A percentile compares a stretch with the other conserved stretches of the same genome.
These are phyloP conservation scores for Colletotrichum sojae DNA, from an alignment of 2,329 filamentous ascomycete species.

Conservation along the genomic window DNA sequence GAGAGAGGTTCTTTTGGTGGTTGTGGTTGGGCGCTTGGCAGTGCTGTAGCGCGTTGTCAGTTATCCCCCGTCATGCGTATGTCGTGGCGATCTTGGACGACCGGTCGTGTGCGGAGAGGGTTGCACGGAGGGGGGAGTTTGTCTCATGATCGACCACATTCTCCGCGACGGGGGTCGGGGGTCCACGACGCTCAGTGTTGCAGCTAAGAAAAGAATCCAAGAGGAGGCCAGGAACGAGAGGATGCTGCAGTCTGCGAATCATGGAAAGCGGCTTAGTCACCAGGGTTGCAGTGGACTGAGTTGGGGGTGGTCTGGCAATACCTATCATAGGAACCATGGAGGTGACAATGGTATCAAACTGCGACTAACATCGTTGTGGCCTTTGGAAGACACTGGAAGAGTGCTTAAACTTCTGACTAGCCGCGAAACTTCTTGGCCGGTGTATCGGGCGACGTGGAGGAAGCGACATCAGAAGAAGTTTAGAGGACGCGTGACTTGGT, in stretches of 20 bases:
- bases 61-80: constrained; percentile 8
- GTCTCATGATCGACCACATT: constrained; percentile 17
- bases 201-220: constrained; percentile 34
- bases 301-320: neutral
- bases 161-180: constrained; percentile 20
- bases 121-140: constrained; percentile 3
- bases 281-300: neutral
- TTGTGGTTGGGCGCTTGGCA: constrained; percentile 28
- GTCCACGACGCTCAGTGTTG: constrained; percentile 35
- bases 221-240: no score
- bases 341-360: neutral
- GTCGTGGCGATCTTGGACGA: constrained; percentile 12
- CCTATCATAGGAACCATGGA: neutral
- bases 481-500: neutral
- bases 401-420: neutral
- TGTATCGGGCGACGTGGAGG: constrained; percentile 2
- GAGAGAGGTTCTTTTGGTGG: constrained; percentile 7
- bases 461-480: constrained; percentile 11
- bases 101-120: constrained; percentile 2
- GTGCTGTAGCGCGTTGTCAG: neutral
- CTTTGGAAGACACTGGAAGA: neutral
- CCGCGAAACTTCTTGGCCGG: constrained; percentile 5
- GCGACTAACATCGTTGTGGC: neutral
- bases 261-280: constrained; percentile 4
- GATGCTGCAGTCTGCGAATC: no score